Evolutionary conservation across 352 stramenopile species (phyloP), one percentile per base, ranked within the genome.

Genomic region (Peronosclerospora sorghi): DNA sequence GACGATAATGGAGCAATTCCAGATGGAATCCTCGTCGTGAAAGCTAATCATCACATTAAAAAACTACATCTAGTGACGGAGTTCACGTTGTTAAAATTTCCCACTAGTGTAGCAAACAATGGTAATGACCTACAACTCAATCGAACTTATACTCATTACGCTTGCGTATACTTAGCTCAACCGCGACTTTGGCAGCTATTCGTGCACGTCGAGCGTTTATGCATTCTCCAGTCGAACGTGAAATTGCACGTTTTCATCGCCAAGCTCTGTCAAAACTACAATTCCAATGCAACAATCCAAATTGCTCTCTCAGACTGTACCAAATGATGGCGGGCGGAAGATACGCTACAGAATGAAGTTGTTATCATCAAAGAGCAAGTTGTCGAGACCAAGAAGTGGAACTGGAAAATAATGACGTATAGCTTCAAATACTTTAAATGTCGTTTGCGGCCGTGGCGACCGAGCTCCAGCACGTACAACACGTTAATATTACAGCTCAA

Each of bases 391-490:
- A 82, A 81, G 26, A n/a, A n/a, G 32, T 73, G 1, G 68, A 86
- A 7, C 62, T 60, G 9, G 62, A 75, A 4, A 70, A 64, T 34
- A 68, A 84, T 32, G 73, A 91, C 18, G 75, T 88, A 36, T 62
- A 86, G 42, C 77, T 91, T 32, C 75, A 60, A 54, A 84, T 64
- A 35, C 42, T 88, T 10, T 59, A 68, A 8, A 54, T 64, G 35
- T 83, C 74, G 5, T 45, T 91, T 3, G 76, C 88, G 29, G 56
- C 73, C 0, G 26, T 92, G n/a, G 79, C 87, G 32, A 59, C 66
- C 0, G 76, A 92, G 35, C 61, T 86, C 40, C 79, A 92, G 38
- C 74, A 88, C 47, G 73, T 68, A 6, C 89, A 92, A 35, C 73
- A 76, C 6, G 71, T 88, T 1, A 88, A 83, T 20, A 84, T 76